Percentiles rank a stretch among this genome's conserved stretches.
These are phyloP conservation scores for Erodium trifolium DNA, from an alignment of 441 rosid species.

Conservation along the genomic window DNA sequence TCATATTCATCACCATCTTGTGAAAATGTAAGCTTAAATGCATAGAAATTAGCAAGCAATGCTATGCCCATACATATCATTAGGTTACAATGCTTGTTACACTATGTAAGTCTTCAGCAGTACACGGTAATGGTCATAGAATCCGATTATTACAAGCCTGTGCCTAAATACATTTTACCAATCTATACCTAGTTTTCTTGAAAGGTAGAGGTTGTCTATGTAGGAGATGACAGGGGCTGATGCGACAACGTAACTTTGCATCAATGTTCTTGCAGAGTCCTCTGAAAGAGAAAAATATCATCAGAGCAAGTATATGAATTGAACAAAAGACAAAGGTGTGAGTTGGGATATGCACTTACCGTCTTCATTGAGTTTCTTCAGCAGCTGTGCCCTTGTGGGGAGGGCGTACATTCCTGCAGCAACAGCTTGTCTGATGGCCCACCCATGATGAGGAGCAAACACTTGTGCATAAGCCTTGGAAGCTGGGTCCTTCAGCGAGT, in stretches of 20 bases:
- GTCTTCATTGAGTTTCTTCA: constrained; percentile 70
- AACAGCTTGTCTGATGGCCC: constrained; percentile 89
- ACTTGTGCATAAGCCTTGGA: constrained; percentile 85
- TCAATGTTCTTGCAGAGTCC: constrained; percentile 50
- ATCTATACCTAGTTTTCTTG: constrained; percentile 68
- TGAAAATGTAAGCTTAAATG: too few relatives aligned
- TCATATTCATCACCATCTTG: too few relatives aligned
- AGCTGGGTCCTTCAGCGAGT: constrained; percentile 74
- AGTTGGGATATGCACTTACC: constrained; percentile 40
- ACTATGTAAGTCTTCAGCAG: neutral
- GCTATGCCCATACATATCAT: too few relatives aligned
- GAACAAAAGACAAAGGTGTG: too few relatives aligned
- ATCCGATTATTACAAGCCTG: too few relatives aligned
- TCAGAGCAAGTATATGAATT: neutral
- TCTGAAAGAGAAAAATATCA: constrained; percentile 30
- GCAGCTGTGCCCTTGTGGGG: constrained; percentile 67
- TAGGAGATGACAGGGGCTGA: constrained; percentile 48
- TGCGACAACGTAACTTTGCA: constrained; percentile 56
- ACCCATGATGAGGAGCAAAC: constrained; percentile 89
- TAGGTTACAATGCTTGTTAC: too few relatives aligned
- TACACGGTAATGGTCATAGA: neutral
- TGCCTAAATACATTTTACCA: constrained; percentile 38
- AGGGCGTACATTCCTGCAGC: constrained; percentile 90
- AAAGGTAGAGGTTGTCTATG: constrained; percentile 55
- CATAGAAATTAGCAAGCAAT: too few relatives aligned